These are phyloP conservation scores for Microcos paniculata DNA, from an alignment of 345 rosid species.

Conservation along the genomic window DNA sequence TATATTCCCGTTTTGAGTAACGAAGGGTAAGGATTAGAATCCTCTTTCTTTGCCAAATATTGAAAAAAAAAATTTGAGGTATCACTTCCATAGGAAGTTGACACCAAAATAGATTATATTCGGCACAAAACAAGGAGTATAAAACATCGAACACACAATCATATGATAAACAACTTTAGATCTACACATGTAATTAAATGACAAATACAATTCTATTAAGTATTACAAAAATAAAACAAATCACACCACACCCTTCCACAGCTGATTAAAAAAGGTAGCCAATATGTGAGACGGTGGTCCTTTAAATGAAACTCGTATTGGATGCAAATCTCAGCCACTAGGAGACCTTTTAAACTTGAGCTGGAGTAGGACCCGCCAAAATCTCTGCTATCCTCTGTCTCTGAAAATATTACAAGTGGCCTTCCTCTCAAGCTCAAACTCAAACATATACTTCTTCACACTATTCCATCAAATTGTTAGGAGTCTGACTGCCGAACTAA, in stretches of 20 bases:
- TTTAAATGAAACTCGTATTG: not conserved
- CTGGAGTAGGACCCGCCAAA: not conserved
- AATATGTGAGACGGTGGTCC: not conserved
- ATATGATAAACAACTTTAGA: not conserved
- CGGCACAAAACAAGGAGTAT: not conserved
- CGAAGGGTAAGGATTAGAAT: too few relatives aligned
- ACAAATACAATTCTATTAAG: not conserved
- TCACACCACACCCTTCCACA: not conserved
- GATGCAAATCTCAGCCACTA: conserved; percentile 2
- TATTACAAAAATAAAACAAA: not conserved
- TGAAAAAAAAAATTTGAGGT: too few relatives aligned
- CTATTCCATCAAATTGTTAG: not conserved
- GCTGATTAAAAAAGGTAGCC: not conserved
- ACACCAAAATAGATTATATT: too few relatives aligned
- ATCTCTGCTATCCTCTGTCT: not conserved
- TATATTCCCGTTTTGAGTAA: too few relatives aligned
- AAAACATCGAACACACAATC: not conserved
- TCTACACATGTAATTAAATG: not conserved
- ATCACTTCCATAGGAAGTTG: too few relatives aligned
- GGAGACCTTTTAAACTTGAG: not conserved
- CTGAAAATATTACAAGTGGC: not conserved
- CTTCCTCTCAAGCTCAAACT: not conserved
- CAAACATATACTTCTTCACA: too few relatives aligned
- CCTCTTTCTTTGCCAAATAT: too few relatives aligned
- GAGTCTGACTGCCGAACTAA: not conserved